Conservation (phyloP, 169 alveolate genomes). For the Plasmodium fragile region DNA sequence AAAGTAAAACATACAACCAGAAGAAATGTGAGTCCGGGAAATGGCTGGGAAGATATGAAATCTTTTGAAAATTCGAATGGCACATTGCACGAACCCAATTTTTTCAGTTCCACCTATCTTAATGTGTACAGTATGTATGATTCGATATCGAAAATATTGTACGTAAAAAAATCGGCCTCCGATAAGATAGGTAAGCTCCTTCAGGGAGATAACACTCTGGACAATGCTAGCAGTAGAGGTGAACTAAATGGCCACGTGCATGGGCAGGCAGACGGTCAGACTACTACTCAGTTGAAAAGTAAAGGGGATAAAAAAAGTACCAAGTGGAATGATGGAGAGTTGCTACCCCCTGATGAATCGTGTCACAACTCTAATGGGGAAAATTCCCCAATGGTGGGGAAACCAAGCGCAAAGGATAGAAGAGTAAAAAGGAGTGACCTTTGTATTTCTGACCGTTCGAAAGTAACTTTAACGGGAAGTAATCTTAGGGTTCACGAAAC, state of each 20-base stretch:
- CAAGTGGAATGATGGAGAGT: not conserved
- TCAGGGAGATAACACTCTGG: not conserved
- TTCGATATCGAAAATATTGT: constrained; percentile 17
- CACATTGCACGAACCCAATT: not conserved
- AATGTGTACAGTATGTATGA: constrained; percentile 21
- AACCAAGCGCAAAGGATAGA: not conserved
- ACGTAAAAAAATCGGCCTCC: constrained; percentile 17
- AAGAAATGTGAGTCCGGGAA: constrained; percentile 28
- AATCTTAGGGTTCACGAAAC: not conserved
- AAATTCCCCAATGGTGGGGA: not conserved
- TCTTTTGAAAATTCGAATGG: constrained; percentile 3
- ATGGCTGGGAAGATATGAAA: not conserved
- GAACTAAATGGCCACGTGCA: not conserved
- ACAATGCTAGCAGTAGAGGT: not conserved
- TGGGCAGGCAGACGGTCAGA: not conserved
- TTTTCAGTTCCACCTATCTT: not conserved
- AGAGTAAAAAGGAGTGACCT: not conserved
- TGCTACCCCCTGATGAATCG: not conserved
- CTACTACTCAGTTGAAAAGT: not conserved
- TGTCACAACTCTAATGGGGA: not conserved
- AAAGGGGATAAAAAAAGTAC: not conserved
- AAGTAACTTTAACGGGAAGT: not conserved
- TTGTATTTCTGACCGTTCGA: not conserved
- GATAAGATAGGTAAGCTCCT: constrained; percentile 16
- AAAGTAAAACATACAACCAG: constrained; percentile 8